Base-by-base conservation (phyloP, 2,329 filamentous ascomycete genomes). In the Aureobasidium sp. region DNA sequence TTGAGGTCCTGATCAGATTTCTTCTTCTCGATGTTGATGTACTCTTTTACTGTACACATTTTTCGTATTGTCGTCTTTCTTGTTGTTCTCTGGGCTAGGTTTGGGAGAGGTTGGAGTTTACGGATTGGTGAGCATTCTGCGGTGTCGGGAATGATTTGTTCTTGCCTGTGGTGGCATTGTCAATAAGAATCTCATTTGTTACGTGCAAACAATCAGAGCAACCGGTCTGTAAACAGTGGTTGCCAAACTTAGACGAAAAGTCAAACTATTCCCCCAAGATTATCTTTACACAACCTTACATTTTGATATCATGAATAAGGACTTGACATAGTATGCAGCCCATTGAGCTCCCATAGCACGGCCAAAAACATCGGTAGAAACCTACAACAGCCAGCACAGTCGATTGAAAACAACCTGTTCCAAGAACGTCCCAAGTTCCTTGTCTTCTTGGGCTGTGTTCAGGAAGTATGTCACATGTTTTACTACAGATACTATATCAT, bases 1-100 rank as follows among this genome's bases (percentile, higher is more conserved):
- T 82, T 90, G 60, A 85, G 36, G 30, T 14, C 29, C 1, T 30
- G 6, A 3, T 11, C 1, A 21, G 13, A 27, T 0, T 0, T 34
- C 16, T 27, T 34, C 3, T 50, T 50, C 30, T 39, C 25, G 14
- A 29, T 59, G 54, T 59, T n/a, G 34, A 34, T 59, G 16, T 9
- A 14, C 14, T 32, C 25, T n/a, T 32, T 48, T 42, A 36, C 25
- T 50, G 45, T 59, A 59, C 45, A 59, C 44, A 41, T 25, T 48
- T 44, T 37, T 45, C 37, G 39, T 47, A 34, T 39, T 36, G 16
- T 45, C 45, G 16, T 14, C 8, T 39, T 21, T 36, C 9, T 48
- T 39, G 34, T 53, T 53, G 50, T n/a, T 29, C 11, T 29, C 11
- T 59, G 32, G 21, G 32, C 9, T 34, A 11, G n/a, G 53, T 30